phyloP scores from a whole-genome alignment of 2,329 filamentous ascomycete species.

The Fusarium tjaetaba region DNA sequence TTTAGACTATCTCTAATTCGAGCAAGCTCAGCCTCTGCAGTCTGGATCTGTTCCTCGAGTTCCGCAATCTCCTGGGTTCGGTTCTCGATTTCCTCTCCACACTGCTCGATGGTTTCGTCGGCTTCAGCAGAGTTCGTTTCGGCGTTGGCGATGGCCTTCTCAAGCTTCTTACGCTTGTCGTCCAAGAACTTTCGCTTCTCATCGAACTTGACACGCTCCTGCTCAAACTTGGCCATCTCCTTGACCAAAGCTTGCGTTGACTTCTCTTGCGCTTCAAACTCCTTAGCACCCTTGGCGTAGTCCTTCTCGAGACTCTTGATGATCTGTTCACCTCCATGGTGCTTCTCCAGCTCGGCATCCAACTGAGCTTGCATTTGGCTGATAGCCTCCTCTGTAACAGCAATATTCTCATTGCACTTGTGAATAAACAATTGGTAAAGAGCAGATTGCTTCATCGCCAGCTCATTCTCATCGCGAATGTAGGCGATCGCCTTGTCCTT shows the following conservation, averaged over 20 bases:
- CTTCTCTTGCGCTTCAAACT: constrained; percentile 85
- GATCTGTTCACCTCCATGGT: constrained; percentile 86
- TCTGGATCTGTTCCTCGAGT: constrained; percentile 79
- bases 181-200: constrained; percentile 96
- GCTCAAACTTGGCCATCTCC: constrained; percentile 92
- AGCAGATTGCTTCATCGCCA: constrained; percentile 87
- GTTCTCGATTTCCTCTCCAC: constrained; percentile 79
- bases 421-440: constrained; percentile 92
- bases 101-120: constrained; percentile 80
- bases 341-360: constrained; percentile 88
- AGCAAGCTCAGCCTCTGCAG: constrained; percentile 83
- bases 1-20: constrained; percentile 88
- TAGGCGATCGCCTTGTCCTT: constrained; percentile 93
- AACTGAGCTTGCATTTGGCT: constrained; percentile 89
- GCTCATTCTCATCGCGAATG: constrained; percentile 92
- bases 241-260: constrained; percentile 81
- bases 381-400: constrained; percentile 89
- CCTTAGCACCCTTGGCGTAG: constrained; percentile 83
- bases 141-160: constrained; percentile 84
- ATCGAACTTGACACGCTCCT: constrained; percentile 96
- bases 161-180: constrained; percentile 92
- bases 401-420: constrained; percentile 88
- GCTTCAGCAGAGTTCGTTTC: constrained; percentile 80
- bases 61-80: constrained; percentile 77
- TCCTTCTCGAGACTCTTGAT: constrained; percentile 91